Evolutionary conservation across 2,329 filamentous ascomycete genomes (phyloP), one percentile per base, ranked within the genome.

Genomic region (Xylaria hypoxylon): DNA sequence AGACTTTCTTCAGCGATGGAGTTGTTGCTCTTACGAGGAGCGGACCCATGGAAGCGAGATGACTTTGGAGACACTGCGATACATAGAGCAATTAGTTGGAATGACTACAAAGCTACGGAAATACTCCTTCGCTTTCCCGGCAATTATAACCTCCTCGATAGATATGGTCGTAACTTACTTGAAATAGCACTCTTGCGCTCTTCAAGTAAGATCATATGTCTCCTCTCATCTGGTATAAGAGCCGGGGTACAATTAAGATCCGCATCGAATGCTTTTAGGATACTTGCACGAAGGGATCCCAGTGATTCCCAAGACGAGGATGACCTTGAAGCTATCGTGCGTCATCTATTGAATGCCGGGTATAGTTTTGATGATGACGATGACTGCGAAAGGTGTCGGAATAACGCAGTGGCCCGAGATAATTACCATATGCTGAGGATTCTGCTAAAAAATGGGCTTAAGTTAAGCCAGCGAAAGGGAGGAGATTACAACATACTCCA

Each of bases 1-100:
- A 5, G 22, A 2, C n/a, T 45, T 15, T 11, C 40, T 57, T 40
- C 48, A 11, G 17, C 26, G 19, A 57, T 62, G 19, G 42, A 57
- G 26, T 35, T 57, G 6, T 48, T 62, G 15, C 52, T 57, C 19
- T 28, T 40, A 47, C 24, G 52, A 24, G 42, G 60, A 33, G 42
- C 51, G 5, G 44, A 62, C 35, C 31, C 33, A 51, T 15, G 26
- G 17, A 40, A 56, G 33, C 31, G 4, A 19, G 45, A 62, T 33
- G 17, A 8, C 6, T 33, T 44, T 44, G 13, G 26, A 13, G 1
- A 2, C 17, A 11, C 26, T 53, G 24, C 47, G 24, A 5, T 60
- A 31, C 17, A 45, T 35, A 1, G 10, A 7, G 57, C 57, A 22
- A 28, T 52, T n/a, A 0, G 1, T 1, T 2, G 6, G 1, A 24